A percentile compares a stretch with the other conserved stretches of the same genome.
These are phyloP conservation scores for Camelina hispida DNA, from an alignment of 345 rosid genomes.

Conservation along the genomic window DNA sequence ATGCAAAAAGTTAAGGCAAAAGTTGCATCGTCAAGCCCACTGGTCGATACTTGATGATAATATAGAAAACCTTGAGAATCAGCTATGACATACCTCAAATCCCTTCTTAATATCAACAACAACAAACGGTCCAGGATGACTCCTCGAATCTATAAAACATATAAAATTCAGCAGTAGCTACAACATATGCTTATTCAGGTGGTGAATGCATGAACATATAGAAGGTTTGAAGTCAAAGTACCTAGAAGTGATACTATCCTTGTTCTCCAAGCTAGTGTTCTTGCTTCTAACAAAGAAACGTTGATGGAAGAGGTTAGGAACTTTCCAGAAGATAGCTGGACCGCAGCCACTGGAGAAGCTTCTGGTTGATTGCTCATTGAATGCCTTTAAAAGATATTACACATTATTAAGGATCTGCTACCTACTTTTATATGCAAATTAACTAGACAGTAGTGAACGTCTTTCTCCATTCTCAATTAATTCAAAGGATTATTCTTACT, in stretches of 20 bases:
- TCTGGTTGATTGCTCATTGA: conserved; percentile 52
- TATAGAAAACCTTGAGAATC: conserved; percentile 23
- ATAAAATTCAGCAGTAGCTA: conserved; percentile 27
- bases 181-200: conserved; percentile 25
- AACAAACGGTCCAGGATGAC: conserved; percentile 87
- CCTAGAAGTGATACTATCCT: conserved; percentile 77
- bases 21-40: conserved; percentile 24
- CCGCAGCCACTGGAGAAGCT: conserved; percentile 57
- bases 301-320: conserved; percentile 63
- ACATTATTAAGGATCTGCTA: conserved; percentile 39
- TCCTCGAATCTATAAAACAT: conserved; percentile 71
- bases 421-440: conserved; percentile 14
- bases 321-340: conserved; percentile 72
- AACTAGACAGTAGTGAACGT: conserved; percentile 17
- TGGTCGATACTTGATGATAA: conserved; percentile 18
- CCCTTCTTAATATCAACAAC: conserved; percentile 72
- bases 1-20: conserved; percentile 21
- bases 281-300: conserved; percentile 63
- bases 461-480: conserved; percentile 21
- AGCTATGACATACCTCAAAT: conserved; percentile 61
- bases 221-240: conserved; percentile 45
- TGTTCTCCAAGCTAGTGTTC: conserved; percentile 81
- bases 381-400: conserved; percentile 53
- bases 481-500: conserved; percentile 22
- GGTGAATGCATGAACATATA: conserved; percentile 25